Conservation (phyloP, 768 basidiomycete genomes). For the Pleurotus giganteus region DNA sequence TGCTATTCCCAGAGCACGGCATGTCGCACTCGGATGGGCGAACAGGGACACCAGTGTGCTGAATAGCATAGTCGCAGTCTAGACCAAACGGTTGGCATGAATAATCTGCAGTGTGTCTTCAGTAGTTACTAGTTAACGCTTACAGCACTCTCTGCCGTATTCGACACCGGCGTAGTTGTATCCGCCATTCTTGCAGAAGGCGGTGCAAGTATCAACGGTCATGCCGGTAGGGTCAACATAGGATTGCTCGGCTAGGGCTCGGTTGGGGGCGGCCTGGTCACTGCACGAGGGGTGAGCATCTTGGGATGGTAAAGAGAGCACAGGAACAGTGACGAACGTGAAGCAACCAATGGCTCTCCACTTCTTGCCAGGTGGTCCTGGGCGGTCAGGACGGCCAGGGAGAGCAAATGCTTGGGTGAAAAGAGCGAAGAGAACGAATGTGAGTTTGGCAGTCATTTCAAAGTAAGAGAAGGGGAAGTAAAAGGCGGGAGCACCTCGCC, state of each 20-base stretch:
- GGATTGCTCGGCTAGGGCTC: constrained; percentile 38
- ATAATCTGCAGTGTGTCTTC: neutral
- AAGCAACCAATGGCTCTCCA: neutral
- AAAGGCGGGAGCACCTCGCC: neutral
- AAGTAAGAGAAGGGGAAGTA: neutral
- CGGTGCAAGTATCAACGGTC: constrained; percentile 34
- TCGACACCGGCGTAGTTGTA: constrained; percentile 49
- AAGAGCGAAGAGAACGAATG: neutral
- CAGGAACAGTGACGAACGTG: neutral
- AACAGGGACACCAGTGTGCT: constrained; percentile 27
- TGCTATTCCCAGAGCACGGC: constrained; percentile 40
- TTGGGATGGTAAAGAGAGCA: neutral
- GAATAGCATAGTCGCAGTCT: constrained; percentile 44
- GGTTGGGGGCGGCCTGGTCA: constrained; percentile 32
- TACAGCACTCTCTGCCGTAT: constrained; percentile 52
- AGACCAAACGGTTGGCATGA: neutral
- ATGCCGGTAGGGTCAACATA: constrained; percentile 35
- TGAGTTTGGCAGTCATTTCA: neutral
- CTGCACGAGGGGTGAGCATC: constrained; percentile 18
- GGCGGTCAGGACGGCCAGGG: neutral
- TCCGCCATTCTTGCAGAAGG: constrained; percentile 20
- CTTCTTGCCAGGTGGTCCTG: neutral
- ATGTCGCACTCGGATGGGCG: constrained; percentile 31
- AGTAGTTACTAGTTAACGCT: constrained; percentile 16
- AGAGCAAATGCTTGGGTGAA: neutral